Evolutionary conservation across 1,284 basidiomycete genomes (phyloP), one percentile per base, ranked within the genome.

Genomic region (Trichosporon ovoides): DNA sequence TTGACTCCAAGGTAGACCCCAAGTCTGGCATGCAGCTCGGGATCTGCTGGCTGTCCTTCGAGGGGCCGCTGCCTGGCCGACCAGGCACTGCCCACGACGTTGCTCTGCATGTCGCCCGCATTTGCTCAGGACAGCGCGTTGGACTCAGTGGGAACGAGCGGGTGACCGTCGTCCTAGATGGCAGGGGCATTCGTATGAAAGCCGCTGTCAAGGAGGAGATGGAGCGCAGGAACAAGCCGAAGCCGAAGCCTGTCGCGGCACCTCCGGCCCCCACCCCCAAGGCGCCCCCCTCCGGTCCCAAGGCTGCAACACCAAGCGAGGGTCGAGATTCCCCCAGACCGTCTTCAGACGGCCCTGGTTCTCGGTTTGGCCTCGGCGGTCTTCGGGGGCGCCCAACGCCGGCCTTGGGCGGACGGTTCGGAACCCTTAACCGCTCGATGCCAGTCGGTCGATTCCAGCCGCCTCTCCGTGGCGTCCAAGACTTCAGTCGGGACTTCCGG

Each of bases 1-100:
- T 89, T 58, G 88, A 93, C 63, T 83, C 87, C 36, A 89, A 93
- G 71, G 83, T 88, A 61, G 89, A 96, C 77, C 82, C 83, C 50
- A 81, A 83, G 54, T 91, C 86, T 19, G 92, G 92, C 13, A 86
- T 85, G 61, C 84, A 87, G 14, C 81, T 97, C 3, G 93, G 93
- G 7, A 85, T 97, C 38, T 85, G 89, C 53, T 85, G 84, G 70
- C 82, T 97, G 67, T 85, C 83, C 62, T 97, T 83, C 72, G 74
- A 72, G 38, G 66, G 62, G 11, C 75, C 69, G 31, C 61, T 58
- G 19, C 59, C 61, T 14, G 68, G 70, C 10, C 61, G 55, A 16
- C 49, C 56, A 12, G 66, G 67, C 3, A 68, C 68, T 0, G 68
- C 68, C 14, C 66, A 80, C 66, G 75, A 78, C 38, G 70, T 75